These are phyloP conservation scores for Metschnikowia orientalis DNA, from an alignment of 805 yeast species.

Conservation along the genomic window DNA sequence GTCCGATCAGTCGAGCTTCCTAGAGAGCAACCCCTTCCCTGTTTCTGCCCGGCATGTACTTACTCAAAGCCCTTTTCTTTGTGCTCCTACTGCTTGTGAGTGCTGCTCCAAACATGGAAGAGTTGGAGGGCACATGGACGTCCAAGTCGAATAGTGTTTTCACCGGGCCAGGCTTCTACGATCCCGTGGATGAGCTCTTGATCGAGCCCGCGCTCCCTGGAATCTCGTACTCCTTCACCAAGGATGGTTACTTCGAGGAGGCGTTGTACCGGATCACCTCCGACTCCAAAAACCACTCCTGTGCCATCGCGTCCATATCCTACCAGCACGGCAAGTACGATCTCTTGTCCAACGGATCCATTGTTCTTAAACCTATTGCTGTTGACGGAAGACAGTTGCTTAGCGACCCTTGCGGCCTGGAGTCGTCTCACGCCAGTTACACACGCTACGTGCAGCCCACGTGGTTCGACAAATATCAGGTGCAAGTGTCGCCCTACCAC, in stretches of 20 bases:
- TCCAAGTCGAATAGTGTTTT: conserved; percentile 90
- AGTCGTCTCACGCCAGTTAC: conserved; percentile 46
- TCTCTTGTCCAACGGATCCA: conserved; percentile 57
- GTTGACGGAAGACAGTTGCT: conserved; percentile 92
- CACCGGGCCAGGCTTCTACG: conserved; percentile 95
- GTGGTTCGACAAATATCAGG: conserved; percentile 51
- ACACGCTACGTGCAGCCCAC: conserved; percentile 69
- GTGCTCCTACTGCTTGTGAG: conserved; percentile 13
- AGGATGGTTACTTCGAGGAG: conserved; percentile 86
- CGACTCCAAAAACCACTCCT: conserved; percentile 69
- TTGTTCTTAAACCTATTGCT: conserved; percentile 65
- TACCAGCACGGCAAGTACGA: conserved; percentile 88
- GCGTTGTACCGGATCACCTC: conserved; percentile 77
- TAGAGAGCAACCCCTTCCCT: too few species aligned
- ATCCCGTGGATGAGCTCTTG: conserved; percentile 90
- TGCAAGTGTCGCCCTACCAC: conserved; percentile 69
- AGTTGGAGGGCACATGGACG: conserved; percentile 87
- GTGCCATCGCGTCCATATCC: conserved; percentile 77
- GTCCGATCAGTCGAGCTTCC: too few species aligned
- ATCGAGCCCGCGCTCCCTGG: conserved; percentile 98
- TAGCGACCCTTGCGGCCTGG: conserved; percentile 73
- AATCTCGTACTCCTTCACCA: conserved; percentile 85
- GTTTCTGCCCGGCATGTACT: too few species aligned
- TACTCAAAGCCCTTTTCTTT: conserved; percentile 1
- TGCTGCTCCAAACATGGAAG: conserved; percentile 37